A percentile compares a stretch with the other conserved stretches of the same genome.
Evolutionary conservation across 1,284 basidiomycete genomes (phyloP).

Genomic region (Marasmius tenuissimus): DNA sequence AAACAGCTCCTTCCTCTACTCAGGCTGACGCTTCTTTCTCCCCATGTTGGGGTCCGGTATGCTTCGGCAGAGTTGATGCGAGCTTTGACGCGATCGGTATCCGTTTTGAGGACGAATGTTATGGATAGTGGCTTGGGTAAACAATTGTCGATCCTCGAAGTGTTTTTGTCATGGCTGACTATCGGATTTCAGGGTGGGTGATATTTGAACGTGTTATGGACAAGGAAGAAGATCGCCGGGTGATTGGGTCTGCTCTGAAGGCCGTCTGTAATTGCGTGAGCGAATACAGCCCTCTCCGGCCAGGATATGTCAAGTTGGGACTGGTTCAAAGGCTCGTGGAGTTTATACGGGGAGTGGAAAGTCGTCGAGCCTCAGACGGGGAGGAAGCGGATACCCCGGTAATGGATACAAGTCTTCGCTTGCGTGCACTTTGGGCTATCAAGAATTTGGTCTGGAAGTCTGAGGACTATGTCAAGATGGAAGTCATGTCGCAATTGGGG

Average conservation of each 20-base stretch:
- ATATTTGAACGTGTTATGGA: slow-evolving; percentile 7
- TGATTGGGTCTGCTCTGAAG: slow-evolving; percentile 71
- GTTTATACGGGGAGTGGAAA: slow-evolving; percentile 34
- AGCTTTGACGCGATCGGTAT: slow-evolving; percentile 76
- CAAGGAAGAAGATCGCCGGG: slow-evolving; percentile 65
- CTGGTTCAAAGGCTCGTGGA: slow-evolving; percentile 63
- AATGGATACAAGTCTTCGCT: slow-evolving; percentile 56
- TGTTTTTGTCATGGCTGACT: slow-evolving; percentile 45
- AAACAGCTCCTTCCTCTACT: slow-evolving; percentile 51
- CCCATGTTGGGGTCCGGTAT: slow-evolving; percentile 74
- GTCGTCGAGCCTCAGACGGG: neutral
- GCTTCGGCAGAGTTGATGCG: slow-evolving; percentile 84
- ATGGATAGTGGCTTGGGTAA: slow-evolving; percentile 77
- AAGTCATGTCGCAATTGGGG: slow-evolving; percentile 63
- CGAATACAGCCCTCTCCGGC: slow-evolving; percentile 81
- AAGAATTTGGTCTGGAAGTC: slow-evolving; percentile 77
- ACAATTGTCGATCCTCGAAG: slow-evolving; percentile 57
- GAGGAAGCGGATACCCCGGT: slow-evolving; percentile 10
- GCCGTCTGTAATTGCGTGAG: slow-evolving; percentile 85
- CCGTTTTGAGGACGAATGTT: slow-evolving; percentile 78
- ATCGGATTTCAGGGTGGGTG: slow-evolving; percentile 25
- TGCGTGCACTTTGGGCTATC: slow-evolving; percentile 79
- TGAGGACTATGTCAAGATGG: slow-evolving; percentile 53
- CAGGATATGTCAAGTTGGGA: slow-evolving; percentile 66
- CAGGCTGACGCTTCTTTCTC: slow-evolving; percentile 55